phyloP scores from a whole-genome alignment of 192 early-diverging fungal species.

The Gamsiella multidivaricata region DNA sequence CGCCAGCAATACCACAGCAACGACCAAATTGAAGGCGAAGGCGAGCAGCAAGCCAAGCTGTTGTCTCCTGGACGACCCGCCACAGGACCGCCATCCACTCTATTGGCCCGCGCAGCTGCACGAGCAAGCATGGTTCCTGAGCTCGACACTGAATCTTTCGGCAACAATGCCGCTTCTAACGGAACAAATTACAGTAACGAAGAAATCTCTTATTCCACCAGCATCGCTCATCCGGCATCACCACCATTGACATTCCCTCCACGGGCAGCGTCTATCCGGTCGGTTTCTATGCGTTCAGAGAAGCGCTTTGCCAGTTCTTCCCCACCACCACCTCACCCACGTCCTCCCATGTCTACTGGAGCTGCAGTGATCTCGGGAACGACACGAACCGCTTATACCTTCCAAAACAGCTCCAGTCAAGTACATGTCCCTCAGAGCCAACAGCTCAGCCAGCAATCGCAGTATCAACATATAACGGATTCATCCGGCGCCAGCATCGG shows the following conservation, averaged over 20 bases:
- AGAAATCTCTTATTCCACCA: neutral
- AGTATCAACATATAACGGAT: slow-evolving; percentile 44
- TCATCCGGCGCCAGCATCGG: slow-evolving; percentile 48
- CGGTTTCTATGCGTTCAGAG: slow-evolving; percentile 5
- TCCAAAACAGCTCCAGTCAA: slow-evolving; percentile 38
- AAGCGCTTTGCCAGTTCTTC: slow-evolving; percentile 15
- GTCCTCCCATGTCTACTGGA: slow-evolving; percentile 19
- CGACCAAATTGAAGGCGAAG: neutral
- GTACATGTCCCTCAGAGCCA: slow-evolving; percentile 23
- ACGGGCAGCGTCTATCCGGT: slow-evolving; percentile 8
- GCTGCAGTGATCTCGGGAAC: slow-evolving; percentile 43
- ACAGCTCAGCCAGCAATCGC: neutral
- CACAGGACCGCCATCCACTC: slow-evolving; percentile 34
- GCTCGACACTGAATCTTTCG: slow-evolving; percentile 7
- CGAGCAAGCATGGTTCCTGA: slow-evolving; percentile 34
- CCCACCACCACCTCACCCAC: slow-evolving; percentile 16
- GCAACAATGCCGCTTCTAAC: neutral
- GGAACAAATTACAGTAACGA: neutral
- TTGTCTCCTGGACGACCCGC: slow-evolving; percentile 30
- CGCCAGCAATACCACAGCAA: neutral
- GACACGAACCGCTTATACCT: slow-evolving; percentile 42
- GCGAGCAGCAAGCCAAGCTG: neutral
- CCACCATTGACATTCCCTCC: slow-evolving; percentile 9
- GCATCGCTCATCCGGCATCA: neutral
- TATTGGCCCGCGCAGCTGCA: slow-evolving; percentile 41